Percentiles rank a stretch among this genome's conserved stretches.
These are phyloP conservation scores for Teratosphaeria zuluensis DNA, from an alignment of 2,329 filamentous ascomycete genomes.

Conservation along the genomic window DNA sequence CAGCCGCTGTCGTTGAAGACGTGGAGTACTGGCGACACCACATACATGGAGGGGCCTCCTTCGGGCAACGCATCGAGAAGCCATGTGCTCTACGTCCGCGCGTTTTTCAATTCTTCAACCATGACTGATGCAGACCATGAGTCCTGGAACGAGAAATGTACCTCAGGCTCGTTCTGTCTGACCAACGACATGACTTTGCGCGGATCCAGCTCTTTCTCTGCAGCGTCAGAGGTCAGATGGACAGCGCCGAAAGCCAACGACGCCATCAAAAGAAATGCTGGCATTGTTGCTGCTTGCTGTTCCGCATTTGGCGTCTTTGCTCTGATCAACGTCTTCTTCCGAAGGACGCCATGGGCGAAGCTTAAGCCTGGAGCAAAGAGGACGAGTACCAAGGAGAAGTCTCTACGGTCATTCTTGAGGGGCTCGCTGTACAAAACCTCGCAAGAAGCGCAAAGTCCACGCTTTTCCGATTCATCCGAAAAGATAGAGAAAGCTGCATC, in stretches of 20 bases:
- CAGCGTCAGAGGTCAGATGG: slow-evolving; percentile 11
- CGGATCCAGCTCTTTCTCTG: slow-evolving; percentile 13
- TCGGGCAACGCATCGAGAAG: slow-evolving; percentile 24
- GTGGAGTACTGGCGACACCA: slow-evolving; percentile 38
- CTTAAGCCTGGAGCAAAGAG: slow-evolving; percentile 1
- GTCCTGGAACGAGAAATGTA: slow-evolving; percentile 7
- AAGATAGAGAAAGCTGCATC: neutral
- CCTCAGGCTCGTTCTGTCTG: neutral
- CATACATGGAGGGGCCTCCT: slow-evolving; percentile 35
- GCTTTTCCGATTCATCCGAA: neutral
- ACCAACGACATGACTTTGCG: slow-evolving; percentile 7
- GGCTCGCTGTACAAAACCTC: neutral
- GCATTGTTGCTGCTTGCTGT: slow-evolving; percentile 19
- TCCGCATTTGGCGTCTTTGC: slow-evolving; percentile 17
- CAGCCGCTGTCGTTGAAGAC: slow-evolving; percentile 34
- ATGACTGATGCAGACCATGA: slow-evolving; percentile 20
- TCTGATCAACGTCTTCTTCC: slow-evolving; percentile 19
- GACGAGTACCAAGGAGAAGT: neutral
- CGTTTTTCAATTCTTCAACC: slow-evolving; percentile 39
- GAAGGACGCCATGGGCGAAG: slow-evolving; percentile 18
- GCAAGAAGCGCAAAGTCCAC: neutral
- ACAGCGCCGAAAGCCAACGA: slow-evolving; percentile 6
- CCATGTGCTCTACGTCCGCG: slow-evolving; percentile 33
- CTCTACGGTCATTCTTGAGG: neutral
- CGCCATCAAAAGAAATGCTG: slow-evolving; percentile 13